A percentile compares a stretch with the other conserved stretches of the same genome.
Conservation (phyloP, 208 protist genomes). For the Perkinsela sp. region DNA sequence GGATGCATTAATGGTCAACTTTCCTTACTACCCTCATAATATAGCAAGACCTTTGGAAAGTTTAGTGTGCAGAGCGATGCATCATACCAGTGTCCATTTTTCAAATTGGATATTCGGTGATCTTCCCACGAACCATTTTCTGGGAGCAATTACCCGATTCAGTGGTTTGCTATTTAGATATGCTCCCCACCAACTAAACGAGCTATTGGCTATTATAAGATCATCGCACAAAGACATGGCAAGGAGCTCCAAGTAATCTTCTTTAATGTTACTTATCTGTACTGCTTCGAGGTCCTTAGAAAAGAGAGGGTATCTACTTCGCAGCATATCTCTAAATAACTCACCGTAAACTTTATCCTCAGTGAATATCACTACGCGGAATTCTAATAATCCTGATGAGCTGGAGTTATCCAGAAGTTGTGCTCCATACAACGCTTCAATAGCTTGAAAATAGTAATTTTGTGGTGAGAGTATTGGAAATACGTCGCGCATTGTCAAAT, state of each 20-base stretch:
- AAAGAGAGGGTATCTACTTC: slow-evolving; percentile 18
- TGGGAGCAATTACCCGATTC: slow-evolving; percentile 25
- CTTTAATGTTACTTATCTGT: slow-evolving; percentile 4
- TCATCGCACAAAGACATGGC: slow-evolving; percentile 45
- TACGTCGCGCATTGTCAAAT: slow-evolving; percentile 20
- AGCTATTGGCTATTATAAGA: slow-evolving; percentile 54
- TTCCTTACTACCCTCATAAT: no score
- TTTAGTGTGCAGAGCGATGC: no score
- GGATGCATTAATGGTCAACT: no score
- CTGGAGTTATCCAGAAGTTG: slow-evolving; percentile 3
- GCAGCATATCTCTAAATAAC: slow-evolving; percentile 16
- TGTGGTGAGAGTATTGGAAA: slow-evolving; percentile 23
- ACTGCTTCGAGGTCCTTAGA: not conserved
- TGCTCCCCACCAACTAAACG: slow-evolving; percentile 51
- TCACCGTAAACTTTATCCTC: slow-evolving; percentile 23
- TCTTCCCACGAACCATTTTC: slow-evolving; percentile 25
- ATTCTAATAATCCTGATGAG: not conserved
- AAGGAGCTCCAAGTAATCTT: slow-evolving; percentile 38
- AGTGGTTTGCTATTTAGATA: slow-evolving; percentile 27
- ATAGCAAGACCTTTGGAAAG: no score
- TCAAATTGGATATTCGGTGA: not conserved
- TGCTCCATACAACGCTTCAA: slow-evolving; percentile 23
- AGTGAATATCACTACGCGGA: slow-evolving; percentile 26
- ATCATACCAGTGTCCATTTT: no score
- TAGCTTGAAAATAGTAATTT: slow-evolving; percentile 22